Conservation (phyloP, 2,329 filamentous ascomycete genomes). For the Fusarium annulatum region DNA sequence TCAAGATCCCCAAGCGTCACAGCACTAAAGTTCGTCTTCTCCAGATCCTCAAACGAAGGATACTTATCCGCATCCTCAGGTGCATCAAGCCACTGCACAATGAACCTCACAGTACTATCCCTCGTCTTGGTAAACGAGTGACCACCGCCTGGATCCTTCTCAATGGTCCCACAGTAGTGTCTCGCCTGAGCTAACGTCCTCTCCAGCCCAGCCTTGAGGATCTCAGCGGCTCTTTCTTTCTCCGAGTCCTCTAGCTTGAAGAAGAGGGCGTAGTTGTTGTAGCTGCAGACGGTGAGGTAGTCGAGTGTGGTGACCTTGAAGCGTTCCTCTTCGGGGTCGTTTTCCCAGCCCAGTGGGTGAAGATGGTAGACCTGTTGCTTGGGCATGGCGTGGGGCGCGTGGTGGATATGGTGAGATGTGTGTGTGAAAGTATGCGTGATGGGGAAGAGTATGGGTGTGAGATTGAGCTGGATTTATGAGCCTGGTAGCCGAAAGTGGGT, state of each 20-base stretch:
- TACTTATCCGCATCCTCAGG: constrained; percentile 42
- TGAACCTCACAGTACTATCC: constrained; percentile 49
- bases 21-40: constrained; percentile 49
- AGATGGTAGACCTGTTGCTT: constrained; percentile 45
- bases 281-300: constrained; percentile 48
- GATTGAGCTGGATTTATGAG: not conserved
- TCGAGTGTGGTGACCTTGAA: constrained; percentile 53
- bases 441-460: not conserved
- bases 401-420: not conserved
- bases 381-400: constrained; percentile 38
- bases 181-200: constrained; percentile 51
- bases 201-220: constrained; percentile 52
- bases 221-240: constrained; percentile 40
- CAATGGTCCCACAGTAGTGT: constrained; percentile 54
- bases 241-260: constrained; percentile 50
- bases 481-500: not conserved
- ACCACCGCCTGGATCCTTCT: constrained; percentile 50
- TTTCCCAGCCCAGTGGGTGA: constrained; percentile 45
- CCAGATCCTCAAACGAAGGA: constrained; percentile 54
- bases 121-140: constrained; percentile 52
- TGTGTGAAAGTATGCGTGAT: not conserved
- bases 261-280: constrained; percentile 55
- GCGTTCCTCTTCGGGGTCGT: constrained; percentile 32
- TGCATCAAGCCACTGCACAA: constrained; percentile 52
- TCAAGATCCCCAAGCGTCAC: constrained; percentile 49